Evolutionary conservation across 257 asterid genomes (phyloP), one percentile per base, ranked within the genome.

Genomic region (Solanum chmielewskii): DNA sequence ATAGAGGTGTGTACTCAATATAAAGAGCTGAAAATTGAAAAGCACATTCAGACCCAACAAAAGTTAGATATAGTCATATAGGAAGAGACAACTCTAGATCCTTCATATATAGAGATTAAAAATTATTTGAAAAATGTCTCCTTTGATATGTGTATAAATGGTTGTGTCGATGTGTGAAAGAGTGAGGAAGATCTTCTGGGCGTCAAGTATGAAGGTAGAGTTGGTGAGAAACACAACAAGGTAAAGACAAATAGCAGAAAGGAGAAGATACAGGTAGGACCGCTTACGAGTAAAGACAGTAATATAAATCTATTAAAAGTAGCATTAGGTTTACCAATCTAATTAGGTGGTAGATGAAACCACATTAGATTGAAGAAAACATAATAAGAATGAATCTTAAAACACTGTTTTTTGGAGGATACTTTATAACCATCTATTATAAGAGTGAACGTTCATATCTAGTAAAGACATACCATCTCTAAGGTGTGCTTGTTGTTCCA

Each of bases 401-500:
- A 42, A 41, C 83, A 23, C 56, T 3, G 59, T n/a, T 47, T 47
- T n/a, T 44, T 42, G 62, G 83, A 44, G 83, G 62, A 77, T 44
- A 13, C 62, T 77, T 77, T 42, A 27, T 42, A 39, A 25, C 83
- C 62, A 77, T 12, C 44, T 39, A 45, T 45, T 47, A 52, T 52
- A 52, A 52, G 69, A 52, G 10, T 29, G 84, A 29, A 29, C 49
- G 39, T 49, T 29, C 23, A 47, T 80, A 81, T 18, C n/a, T 84
- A 31, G 23, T 41, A 47, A 6, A 76, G 76, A 16, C 91, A 27
- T 95, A 96, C 99, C 99, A 87, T 96, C 99, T 91, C 96, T 92
- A 84, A 96, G 99, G 90, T 94, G 98, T 33, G 99, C 98, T 91
- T 94, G 98, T 87, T 96, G 96, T 89, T 95, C 99, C 91, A 95